These are phyloP conservation scores for Myxozyma melibiosi DNA, from an alignment of 805 yeast species.

Conservation along the genomic window DNA sequence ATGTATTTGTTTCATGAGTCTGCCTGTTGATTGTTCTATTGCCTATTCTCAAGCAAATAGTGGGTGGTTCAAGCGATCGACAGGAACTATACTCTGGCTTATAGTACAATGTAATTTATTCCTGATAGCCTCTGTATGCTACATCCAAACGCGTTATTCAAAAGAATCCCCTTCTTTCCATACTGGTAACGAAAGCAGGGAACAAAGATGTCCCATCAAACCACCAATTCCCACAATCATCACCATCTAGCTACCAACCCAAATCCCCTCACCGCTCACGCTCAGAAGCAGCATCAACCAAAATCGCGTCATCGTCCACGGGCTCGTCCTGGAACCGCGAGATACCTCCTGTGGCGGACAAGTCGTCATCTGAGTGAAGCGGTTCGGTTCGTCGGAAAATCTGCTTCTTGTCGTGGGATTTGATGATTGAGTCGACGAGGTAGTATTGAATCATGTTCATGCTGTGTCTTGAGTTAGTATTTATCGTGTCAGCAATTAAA, in stretches of 20 bases:
- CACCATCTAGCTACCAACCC: background rate
- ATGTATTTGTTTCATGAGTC: no score
- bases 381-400: background rate
- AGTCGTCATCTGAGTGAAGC: background rate
- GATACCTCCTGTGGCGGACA: no score
- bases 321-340: constrained; percentile 26
- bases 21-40: no score
- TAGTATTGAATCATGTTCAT: constrained; percentile 56
- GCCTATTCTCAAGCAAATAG: no score
- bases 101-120: no score
- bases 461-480: constrained; percentile 17
- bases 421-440: constrained; percentile 61
- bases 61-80: no score
- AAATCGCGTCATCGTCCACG: constrained; percentile 17
- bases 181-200: no score
- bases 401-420: constrained; percentile 45
- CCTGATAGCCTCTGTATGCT: no score
- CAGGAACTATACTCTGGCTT: no score
- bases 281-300: constrained; percentile 8
- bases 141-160: no score
- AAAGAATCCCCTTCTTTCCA: no score
- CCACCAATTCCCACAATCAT: background rate
- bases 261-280: background rate
- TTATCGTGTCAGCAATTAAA: background rate
- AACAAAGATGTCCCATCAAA: background rate